These are phyloP conservation scores for Rhizophagus sp. DNA, from an alignment of 192 early-diverging fungal species.

Conservation along the genomic window DNA sequence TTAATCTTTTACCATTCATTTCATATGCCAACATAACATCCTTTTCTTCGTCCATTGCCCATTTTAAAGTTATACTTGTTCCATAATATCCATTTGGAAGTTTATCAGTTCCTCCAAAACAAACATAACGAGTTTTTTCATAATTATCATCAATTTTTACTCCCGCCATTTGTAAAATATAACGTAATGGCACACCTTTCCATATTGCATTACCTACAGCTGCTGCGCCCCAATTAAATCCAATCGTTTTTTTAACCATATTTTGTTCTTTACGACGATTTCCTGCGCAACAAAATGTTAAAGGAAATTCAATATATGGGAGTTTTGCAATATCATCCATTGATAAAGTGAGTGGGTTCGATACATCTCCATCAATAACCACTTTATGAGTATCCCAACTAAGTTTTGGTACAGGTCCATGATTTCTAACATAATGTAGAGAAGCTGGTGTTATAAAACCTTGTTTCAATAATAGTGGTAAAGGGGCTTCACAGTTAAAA, in stretches of 20 bases:
- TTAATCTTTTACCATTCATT: conserved; percentile 73
- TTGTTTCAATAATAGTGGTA: conserved; percentile 43
- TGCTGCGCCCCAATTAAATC: conserved; percentile 66
- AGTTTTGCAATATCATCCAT: conserved; percentile 54
- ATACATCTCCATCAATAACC: conserved; percentile 50
- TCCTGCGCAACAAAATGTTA: conserved; percentile 66
- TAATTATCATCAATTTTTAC: conserved; percentile 33
- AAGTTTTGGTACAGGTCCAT: conserved; percentile 63
- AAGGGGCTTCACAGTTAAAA: conserved; percentile 58
- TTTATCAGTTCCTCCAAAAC: conserved; percentile 60
- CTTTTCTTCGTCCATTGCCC: conserved; percentile 63
- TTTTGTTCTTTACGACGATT: conserved; percentile 74
- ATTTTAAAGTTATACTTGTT: conserved; percentile 66
- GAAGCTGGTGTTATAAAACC: conserved; percentile 58
- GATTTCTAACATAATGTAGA: conserved; percentile 72
- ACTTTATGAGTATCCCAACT: conserved; percentile 45
- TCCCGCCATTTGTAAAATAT: conserved; percentile 47
- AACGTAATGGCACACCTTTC: conserved; percentile 58
- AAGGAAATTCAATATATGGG: conserved; percentile 48
- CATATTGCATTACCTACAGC: conserved; percentile 58
- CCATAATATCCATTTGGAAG: conserved; percentile 73
- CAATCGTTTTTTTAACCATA: conserved; percentile 58
- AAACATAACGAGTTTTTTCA: conserved; percentile 40
- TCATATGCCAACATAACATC: conserved; percentile 79
- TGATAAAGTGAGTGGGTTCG: conserved; percentile 42